These are phyloP conservation scores for Pichia paraexigua DNA, from an alignment of 805 yeast species.

Conservation along the genomic window DNA sequence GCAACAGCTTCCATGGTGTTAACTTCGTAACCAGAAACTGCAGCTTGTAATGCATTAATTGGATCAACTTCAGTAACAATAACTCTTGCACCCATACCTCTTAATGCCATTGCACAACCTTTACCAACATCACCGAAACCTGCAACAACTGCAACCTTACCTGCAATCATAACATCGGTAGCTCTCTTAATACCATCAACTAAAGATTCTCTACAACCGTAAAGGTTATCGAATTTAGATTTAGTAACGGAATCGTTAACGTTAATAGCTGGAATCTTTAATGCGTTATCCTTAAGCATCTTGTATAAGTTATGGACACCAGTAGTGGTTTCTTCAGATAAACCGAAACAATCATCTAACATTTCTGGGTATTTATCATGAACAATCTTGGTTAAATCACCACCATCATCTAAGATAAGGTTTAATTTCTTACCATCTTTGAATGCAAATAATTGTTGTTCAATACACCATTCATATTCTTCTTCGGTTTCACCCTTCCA, in stretches of 20 bases:
- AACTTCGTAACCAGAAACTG: constrained; percentile 98
- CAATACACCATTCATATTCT: constrained; percentile 98
- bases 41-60: constrained; percentile 98
- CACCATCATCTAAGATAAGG: constrained; percentile 98
- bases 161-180: constrained; percentile 99
- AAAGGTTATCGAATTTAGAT: constrained; percentile 98
- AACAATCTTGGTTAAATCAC: constrained; percentile 93
- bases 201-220: constrained; percentile 99
- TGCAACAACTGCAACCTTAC: constrained; percentile 97
- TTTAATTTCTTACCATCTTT: constrained; percentile 91
- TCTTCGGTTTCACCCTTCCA: constrained; percentile 99
- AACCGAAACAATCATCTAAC: constrained; percentile 90
- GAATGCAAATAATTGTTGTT: constrained; percentile 97
- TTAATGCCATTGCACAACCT: constrained; percentile 98
- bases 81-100: constrained; percentile 99
- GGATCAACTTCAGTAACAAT: constrained; percentile 97
- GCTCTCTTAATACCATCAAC: constrained; percentile 99
- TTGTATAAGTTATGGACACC: constrained; percentile 99
- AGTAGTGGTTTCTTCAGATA: constrained; percentile 98
- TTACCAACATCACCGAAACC: constrained; percentile 99
- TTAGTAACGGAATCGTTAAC: constrained; percentile 98
- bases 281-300: constrained; percentile 78
- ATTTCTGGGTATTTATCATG: constrained; percentile 98
- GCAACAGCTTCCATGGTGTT: constrained; percentile 93
- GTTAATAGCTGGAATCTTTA: constrained; percentile 98